Base-by-base conservation (phyloP, 805 yeast species). In the Candida adriatica region DNA sequence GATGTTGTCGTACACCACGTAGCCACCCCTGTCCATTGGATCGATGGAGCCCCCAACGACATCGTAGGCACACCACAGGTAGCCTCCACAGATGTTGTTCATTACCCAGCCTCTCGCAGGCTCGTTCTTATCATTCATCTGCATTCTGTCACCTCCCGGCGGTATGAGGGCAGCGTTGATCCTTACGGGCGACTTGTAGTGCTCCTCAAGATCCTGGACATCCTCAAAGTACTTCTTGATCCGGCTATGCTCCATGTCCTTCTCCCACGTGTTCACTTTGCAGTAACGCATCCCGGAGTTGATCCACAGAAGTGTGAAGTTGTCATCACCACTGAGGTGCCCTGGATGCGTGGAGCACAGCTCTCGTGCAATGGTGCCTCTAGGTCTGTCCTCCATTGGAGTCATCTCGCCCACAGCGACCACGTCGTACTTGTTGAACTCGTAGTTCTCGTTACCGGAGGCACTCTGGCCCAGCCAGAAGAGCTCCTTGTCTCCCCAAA, bases 401-500 rank as follows among this genome's bases (percentile, higher is more conserved):
- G 50, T 47, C 25, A 61, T 11, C 15, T 56, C 51, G 9, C 69
- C 69, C 13, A 60, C 51, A 6, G 62, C 41, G 7, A 61, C 60
- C 18, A 63, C 66, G 37, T 55, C 58, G 22, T 49, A 39, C 26
- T 59, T 52, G 42, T 62, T 56, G 22, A 64, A 59, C 18, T 58
- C 58, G 42, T 62, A 64, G 26, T 55, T 55, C 34, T 51, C 57
- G 27, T 58, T 52, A 13, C 66, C 66, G 13, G 57, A 41, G 27
- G 66, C 56, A 6, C 68, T 42, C 51, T 76, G 71, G 3, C 83
- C 84, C 21, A 82, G 46, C 90, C 90, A 80, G 44, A 80, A 75
- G 43, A 81, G 59, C 48, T 82, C 92, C 45, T 82, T 82, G 42
- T 82, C 94, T 27, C 94, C 94, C 68, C 82, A 80, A n/a, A 79